A percentile compares a stretch with the other conserved stretches of the same genome.
These are phyloP conservation scores for Triticum aestivum DNA, from an alignment of 176 grass and related monocot genomes.

Conservation along the genomic window IWGSC_CS_RefSeq_v2.1 NC_057794.1:558826125-558826624, in stretches of 20 bases:
- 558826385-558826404: background rate
- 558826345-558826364: slow-evolving; percentile 36
- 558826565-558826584: background rate
- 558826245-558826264: background rate
- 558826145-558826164: slow-evolving; percentile 41
- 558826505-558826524: slow-evolving; percentile 33
- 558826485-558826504: slow-evolving; percentile 56
- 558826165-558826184: slow-evolving; percentile 48
- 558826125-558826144: slow-evolving; percentile 26
- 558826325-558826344: slow-evolving; percentile 22
- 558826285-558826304: slow-evolving; percentile 42
- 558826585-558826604: slow-evolving; percentile 27
- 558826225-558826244: background rate
- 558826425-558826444: background rate
- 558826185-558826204: slow-evolving; percentile 38
- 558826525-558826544: background rate
- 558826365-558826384: slow-evolving; percentile 20
- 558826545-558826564: slow-evolving; percentile 6
- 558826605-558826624: slow-evolving; percentile 33
- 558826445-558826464: slow-evolving; percentile 13
- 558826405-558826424: background rate
- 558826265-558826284: background rate
- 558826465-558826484: slow-evolving; percentile 48
- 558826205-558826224: slow-evolving; percentile 44
- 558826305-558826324: slow-evolving; percentile 25